Percentiles rank a stretch among this genome's conserved stretches.
phyloP scores from a whole-genome alignment of 164 flowering plant genomes.

The Houttuynia cordata region DNA sequence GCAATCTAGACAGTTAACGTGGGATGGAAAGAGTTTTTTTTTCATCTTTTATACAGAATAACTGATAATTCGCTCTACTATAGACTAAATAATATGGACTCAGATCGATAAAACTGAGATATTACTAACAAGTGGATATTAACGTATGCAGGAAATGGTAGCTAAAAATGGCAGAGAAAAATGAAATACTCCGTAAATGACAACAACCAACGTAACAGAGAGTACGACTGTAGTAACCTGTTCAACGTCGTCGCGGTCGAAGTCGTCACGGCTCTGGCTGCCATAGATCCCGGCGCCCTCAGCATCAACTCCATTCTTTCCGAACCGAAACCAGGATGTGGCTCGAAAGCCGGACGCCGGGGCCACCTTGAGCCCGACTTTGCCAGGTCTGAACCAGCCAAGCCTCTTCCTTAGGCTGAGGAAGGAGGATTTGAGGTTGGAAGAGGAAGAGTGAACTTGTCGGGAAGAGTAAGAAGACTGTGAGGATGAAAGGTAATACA shows the following conservation, averaged over 20 bases:
- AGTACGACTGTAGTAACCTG: constrained; percentile 33
- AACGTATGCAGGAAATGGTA: no score
- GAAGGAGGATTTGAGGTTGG: constrained; percentile 21
- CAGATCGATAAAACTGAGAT: no score
- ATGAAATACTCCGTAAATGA: no score
- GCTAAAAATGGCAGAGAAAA: no score
- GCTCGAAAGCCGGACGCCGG: constrained; percentile 43
- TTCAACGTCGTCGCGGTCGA: constrained; percentile 86
- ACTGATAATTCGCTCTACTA: no score
- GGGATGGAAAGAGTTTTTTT: no score
- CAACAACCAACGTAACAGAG: no score
- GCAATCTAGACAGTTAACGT: no score
- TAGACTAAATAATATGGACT: no score
- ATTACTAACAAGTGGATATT: no score
- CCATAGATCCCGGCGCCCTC: constrained; percentile 95
- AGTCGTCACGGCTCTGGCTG: constrained; percentile 76
- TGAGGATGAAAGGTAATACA: neutral
- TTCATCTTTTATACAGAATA: no score
- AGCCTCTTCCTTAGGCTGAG: constrained; percentile 25
- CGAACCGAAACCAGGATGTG: constrained; percentile 73
- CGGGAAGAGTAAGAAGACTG: constrained; percentile 4
- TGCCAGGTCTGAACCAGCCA: constrained; percentile 16
- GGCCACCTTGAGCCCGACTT: constrained; percentile 16
- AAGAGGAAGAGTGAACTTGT: constrained; percentile 8
- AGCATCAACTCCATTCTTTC: constrained; percentile 78